Evolutionary conservation across 129 eudicot species (phyloP).

Genomic region (Flaveria sonorensis): DNA sequence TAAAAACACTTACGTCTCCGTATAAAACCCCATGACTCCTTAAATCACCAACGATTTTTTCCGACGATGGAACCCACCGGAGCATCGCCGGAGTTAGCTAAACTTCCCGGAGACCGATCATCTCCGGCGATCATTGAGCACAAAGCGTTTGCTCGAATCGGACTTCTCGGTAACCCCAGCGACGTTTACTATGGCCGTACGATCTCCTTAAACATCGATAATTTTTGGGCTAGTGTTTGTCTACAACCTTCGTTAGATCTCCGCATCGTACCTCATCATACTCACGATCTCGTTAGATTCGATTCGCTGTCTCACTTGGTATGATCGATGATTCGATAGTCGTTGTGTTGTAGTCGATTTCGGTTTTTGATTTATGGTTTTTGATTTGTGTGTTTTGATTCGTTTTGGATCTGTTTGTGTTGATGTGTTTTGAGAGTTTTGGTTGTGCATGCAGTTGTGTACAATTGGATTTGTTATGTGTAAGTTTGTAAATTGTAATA

Average conservation of each 20-base stretch:
- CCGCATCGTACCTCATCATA: slow-evolving; percentile 72
- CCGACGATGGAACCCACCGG: slow-evolving; percentile 6
- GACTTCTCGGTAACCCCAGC: slow-evolving; percentile 87
- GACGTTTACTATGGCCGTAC: slow-evolving; percentile 82
- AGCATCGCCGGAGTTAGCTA: not conserved
- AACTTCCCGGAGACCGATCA: slow-evolving; percentile 20
- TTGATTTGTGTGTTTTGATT: not conserved
- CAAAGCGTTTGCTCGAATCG: slow-evolving; percentile 79
- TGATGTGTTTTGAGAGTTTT: not conserved
- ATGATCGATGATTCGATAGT: not conserved
- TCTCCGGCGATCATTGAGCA: slow-evolving; percentile 49
- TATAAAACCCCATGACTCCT: not conserved
- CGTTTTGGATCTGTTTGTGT: not conserved
- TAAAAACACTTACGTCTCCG: not conserved
- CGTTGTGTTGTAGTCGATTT: slow-evolving; percentile 3
- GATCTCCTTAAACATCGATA: slow-evolving; percentile 69
- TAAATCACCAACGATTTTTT: not conserved
- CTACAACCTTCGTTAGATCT: slow-evolving; percentile 72
- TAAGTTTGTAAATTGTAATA: not conserved
- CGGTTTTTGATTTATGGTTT: not conserved
- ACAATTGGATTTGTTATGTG: not conserved
- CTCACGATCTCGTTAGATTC: slow-evolving; percentile 82
- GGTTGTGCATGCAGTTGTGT: not conserved
- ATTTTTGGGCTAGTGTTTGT: slow-evolving; percentile 81
- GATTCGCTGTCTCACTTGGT: slow-evolving; percentile 73